These are phyloP conservation scores for Teunomyces funiuensis DNA, from an alignment of 805 yeast genomes.

Conservation along the genomic window DNA sequence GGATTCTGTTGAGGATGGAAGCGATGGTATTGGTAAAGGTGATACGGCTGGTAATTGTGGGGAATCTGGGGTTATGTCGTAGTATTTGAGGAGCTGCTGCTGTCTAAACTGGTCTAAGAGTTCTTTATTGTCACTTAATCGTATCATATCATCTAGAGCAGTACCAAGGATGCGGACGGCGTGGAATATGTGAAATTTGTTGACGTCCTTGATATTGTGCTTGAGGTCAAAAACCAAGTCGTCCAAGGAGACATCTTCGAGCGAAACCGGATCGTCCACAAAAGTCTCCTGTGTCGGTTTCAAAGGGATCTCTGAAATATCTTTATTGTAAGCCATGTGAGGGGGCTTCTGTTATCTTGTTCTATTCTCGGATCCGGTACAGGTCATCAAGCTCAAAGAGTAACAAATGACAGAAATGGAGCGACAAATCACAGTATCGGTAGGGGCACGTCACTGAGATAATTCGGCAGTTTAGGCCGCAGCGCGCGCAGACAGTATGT, in stretches of 20 bases:
- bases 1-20: not conserved
- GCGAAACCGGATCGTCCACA: conserved; percentile 37
- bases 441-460: not conserved
- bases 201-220: conserved; percentile 31
- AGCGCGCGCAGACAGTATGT: not conserved
- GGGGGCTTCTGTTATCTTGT: not conserved
- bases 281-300: conserved; percentile 40
- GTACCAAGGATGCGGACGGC: conserved; percentile 31
- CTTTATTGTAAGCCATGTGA: conserved; percentile 5
- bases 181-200: conserved; percentile 35
- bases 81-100: conserved; percentile 22
- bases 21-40: not conserved
- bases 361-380: not conserved
- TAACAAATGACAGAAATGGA: not conserved
- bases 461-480: too few species aligned
- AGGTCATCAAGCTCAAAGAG: not conserved
- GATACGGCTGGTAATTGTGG: conserved; percentile 1
- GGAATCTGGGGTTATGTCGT: conserved; percentile 5
- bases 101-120: conserved; percentile 24
- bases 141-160: conserved; percentile 33
- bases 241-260: conserved; percentile 32
- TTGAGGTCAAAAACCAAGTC: conserved; percentile 37
- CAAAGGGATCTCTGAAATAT: conserved; percentile 34
- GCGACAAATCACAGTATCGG: not conserved
- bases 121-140: conserved; percentile 25